A percentile compares a stretch with the other conserved stretches of the same genome.
Conservation (phyloP, 2,329 filamentous ascomycete species). For the Emmonsia crescens region DNA sequence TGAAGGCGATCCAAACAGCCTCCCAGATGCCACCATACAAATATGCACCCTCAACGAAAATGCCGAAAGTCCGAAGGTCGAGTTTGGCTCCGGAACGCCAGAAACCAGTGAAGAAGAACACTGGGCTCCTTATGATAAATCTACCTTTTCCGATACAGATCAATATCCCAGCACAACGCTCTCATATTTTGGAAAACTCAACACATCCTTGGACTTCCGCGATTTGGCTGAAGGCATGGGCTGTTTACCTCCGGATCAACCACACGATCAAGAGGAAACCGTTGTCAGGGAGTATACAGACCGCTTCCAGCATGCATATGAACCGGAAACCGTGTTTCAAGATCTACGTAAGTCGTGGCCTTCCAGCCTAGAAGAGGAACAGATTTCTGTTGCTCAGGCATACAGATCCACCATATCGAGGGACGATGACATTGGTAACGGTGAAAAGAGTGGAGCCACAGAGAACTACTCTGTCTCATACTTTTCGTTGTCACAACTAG, state of each 20-base stretch:
- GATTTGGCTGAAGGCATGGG: background rate
- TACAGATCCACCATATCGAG: background rate
- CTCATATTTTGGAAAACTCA: background rate
- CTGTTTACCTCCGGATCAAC: background rate
- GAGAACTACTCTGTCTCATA: background rate
- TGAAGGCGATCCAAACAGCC: conserved; percentile 5
- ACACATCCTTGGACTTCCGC: background rate
- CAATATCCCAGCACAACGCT: background rate
- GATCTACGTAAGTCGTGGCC: background rate
- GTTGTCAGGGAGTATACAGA: background rate
- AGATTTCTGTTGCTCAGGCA: background rate
- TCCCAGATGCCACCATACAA: background rate
- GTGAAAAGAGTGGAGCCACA: background rate
- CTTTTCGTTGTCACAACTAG: background rate
- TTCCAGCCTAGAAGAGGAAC: background rate
- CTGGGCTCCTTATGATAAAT: background rate
- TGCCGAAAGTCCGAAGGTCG: background rate
- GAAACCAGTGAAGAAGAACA: background rate
- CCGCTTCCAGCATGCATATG: background rate
- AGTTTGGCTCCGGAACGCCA: background rate
- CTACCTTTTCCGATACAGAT: background rate
- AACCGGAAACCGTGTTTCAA: background rate
- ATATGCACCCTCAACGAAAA: background rate
- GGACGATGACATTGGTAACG: background rate
- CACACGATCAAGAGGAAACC: background rate